Base-by-base conservation (phyloP, 352 stramenopile species). In the Phytophthora cryptogea region DNA sequence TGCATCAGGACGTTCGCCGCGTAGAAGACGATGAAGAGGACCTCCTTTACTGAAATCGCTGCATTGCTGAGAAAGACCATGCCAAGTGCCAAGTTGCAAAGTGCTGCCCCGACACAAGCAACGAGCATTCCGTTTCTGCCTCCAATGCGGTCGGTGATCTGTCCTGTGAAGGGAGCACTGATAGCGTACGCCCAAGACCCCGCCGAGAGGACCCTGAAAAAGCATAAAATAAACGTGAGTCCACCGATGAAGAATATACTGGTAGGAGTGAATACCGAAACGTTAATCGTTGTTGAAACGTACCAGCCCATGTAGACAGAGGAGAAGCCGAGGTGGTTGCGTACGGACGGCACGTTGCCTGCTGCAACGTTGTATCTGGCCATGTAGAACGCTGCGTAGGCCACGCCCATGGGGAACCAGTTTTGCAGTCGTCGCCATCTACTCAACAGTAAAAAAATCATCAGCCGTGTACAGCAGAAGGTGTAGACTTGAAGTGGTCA, bases 381-480 rank as follows among this genome's bases (percentile, higher is more conserved):
- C 82, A 89, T 92, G 70, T 92, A 89, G 65, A 92, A 92, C 20
- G 79, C 78, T 1, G 82, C 78, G 52, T 92, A 89, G 27, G 80
- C 80, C 10, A 90, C 55, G 36, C 83, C 80, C 77, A 92, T 87
- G 6, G 82, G 79, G 61, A 92, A 88, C 78, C 78, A 89, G 58
- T 92, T 89, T 54, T 83, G 69, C 16, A 89, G 66, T 35, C 82
- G 77, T 20, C 82, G 75, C 79, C 77, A 89, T 70, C 73, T 80
- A 45, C 8, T 35, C 35, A 8, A 66, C 23, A 5, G 39, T 3
- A 33, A 57, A 27, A 45, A 46, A 26, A n/a, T n/a, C 4, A 16
- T 66, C 32, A 67, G 16, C 4, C n/a, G 17, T 11, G 7, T 27
- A 28, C 16, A 55, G 9, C 11, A 32, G 16, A 8, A 39, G 27